phyloP scores from a whole-genome alignment of 2,329 filamentous ascomycete species.

The Periconia digitata region DNA sequence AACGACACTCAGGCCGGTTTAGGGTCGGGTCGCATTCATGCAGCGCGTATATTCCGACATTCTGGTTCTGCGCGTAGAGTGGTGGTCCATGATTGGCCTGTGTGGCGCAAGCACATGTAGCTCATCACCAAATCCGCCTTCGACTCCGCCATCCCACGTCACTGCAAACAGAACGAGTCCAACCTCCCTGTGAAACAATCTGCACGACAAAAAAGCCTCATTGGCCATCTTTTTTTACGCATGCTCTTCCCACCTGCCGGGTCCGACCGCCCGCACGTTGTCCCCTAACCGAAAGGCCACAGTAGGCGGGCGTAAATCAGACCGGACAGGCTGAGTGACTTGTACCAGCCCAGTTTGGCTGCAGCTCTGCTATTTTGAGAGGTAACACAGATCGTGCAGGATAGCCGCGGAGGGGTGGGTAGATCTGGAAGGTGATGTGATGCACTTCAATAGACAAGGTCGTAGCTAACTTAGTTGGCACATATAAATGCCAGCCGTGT shows the following conservation, averaged over 20 bases:
- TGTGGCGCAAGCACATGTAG: slow-evolving; percentile 1
- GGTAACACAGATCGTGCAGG: neutral
- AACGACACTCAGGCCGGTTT: neutral
- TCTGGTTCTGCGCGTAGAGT: slow-evolving; percentile 3
- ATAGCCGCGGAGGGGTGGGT: neutral
- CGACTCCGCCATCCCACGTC: neutral
- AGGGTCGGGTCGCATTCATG: neutral
- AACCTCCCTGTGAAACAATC: neutral
- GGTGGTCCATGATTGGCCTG: slow-evolving; percentile 1
- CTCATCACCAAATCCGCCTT: neutral
- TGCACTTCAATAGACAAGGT: neutral
- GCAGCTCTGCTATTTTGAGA: slow-evolving; percentile 8
- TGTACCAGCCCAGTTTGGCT: slow-evolving; percentile 1
- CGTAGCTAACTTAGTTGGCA: neutral
- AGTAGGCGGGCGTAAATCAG: slow-evolving; percentile 2
- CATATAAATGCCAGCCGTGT: slow-evolving; percentile 10
- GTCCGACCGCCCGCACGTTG: neutral
- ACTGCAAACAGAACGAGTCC: neutral
- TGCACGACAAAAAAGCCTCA: neutral
- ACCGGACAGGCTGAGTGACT: slow-evolving; percentile 2
- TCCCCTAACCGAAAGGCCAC: slow-evolving; percentile 2
- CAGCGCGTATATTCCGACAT: slow-evolving; percentile 1
- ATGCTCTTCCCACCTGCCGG: slow-evolving; percentile 6
- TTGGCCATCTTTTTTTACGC: slow-evolving; percentile 1
- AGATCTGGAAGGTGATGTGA: neutral